phyloP scores from a whole-genome alignment of 495 filamentous ascomycete genomes.

The Talaromyces adpressus region DNA sequence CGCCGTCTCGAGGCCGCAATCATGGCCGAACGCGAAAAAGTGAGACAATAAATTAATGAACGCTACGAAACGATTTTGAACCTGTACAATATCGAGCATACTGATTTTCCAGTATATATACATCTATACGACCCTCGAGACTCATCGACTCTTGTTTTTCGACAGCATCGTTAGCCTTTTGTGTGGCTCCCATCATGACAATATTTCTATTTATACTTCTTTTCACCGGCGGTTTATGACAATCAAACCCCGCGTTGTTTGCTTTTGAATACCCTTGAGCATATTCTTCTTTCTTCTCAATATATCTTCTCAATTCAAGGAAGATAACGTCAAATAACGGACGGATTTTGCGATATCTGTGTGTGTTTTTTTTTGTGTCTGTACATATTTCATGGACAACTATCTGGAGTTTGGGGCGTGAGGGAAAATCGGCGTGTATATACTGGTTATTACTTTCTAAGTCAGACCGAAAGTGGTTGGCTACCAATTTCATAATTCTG shows the following conservation, averaged over 20 bases:
- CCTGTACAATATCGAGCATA: constrained; percentile 1
- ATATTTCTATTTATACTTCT: background rate
- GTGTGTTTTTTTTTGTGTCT: background rate
- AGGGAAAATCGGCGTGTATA: background rate
- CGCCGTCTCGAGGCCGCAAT: constrained; percentile 64
- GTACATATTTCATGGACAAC: background rate
- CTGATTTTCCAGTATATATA: background rate
- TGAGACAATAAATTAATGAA: constrained; percentile 31
- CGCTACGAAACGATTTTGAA: constrained; percentile 12
- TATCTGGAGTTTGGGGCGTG: background rate
- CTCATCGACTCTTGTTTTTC: background rate
- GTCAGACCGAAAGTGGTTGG: background rate
- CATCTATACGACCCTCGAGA: background rate
- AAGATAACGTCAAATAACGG: background rate
- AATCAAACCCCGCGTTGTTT: background rate
- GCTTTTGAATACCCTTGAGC: constrained; percentile 3
- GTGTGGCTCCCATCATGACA: background rate
- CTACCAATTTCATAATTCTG: background rate
- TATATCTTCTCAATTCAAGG: background rate
- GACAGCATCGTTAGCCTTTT: background rate
- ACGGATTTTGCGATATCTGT: background rate
- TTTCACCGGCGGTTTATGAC: background rate
- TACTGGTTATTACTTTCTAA: background rate
- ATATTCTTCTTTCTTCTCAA: background rate
- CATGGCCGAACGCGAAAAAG: constrained; percentile 49